Percentiles rank a stretch among this genome's conserved stretches.
phyloP scores from a whole-genome alignment of 768 basidiomycete species.

The Strobilomyces dryophilus region DNA sequence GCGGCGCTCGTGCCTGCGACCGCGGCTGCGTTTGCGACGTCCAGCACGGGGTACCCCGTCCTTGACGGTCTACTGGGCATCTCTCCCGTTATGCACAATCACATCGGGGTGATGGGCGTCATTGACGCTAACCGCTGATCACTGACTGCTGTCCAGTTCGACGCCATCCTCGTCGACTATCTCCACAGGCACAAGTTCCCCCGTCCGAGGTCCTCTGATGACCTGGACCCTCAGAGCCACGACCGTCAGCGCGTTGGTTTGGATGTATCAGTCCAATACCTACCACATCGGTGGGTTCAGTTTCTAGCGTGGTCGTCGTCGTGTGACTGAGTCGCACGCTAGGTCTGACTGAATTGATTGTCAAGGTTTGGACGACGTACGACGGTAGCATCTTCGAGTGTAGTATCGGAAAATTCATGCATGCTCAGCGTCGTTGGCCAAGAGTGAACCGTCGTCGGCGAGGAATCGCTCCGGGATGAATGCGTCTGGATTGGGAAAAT shows the following conservation, averaged over 20 bases:
- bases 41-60: constrained; percentile 72
- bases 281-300: constrained; percentile 62
- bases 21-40: constrained; percentile 78
- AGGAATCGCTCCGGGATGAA: no score
- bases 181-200: constrained; percentile 93
- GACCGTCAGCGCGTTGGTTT: constrained; percentile 80
- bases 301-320: no score
- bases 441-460: no score
- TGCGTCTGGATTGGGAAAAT: no score
- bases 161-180: constrained; percentile 80
- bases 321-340: no score
- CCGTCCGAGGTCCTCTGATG: constrained; percentile 54
- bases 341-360: no score
- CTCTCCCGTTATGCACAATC: constrained; percentile 88
- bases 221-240: constrained; percentile 77
- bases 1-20: constrained; percentile 88
- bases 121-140: no score
- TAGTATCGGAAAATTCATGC: not conserved
- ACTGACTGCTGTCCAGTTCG: constrained; percentile 49
- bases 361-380: no score
- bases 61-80: constrained; percentile 88
- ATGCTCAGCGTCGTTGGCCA: no score
- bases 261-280: constrained; percentile 97
- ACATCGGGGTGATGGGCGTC: constrained; percentile 88
- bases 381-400: not conserved